Conservation (phyloP, 164 flowering plant species). For the Chimonanthus praecox region DNA sequence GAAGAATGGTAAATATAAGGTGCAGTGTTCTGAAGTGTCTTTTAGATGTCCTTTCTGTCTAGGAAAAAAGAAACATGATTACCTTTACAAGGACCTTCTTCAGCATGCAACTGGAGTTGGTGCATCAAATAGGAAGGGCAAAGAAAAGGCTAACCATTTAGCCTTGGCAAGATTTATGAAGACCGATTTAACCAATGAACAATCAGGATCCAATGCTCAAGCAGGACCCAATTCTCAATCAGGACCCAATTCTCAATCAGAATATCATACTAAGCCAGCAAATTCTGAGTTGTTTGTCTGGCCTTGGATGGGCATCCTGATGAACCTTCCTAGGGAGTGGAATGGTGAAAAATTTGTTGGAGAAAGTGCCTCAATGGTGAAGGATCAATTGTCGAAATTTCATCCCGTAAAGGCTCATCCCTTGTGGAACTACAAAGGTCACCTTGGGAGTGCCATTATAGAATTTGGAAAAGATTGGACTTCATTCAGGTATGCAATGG, state of each 20-base stretch:
- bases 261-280: constrained; percentile 19
- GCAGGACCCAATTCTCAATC: constrained; percentile 26
- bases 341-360: constrained; percentile 9
- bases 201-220: constrained; percentile 6
- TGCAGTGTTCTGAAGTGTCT: constrained; percentile 37
- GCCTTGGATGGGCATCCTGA: constrained; percentile 19
- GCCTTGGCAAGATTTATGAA: constrained; percentile 66
- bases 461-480: constrained; percentile 16
- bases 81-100: constrained; percentile 53
- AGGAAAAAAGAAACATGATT: constrained; percentile 56
- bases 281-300: constrained; percentile 13
- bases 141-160: constrained; percentile 68
- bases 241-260: constrained; percentile 19
- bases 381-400: constrained; percentile 6
- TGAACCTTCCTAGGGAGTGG: constrained; percentile 10
- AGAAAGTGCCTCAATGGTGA: constrained; percentile 8
- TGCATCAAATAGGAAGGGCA: constrained; percentile 49
- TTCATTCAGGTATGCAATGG: constrained; percentile 11
- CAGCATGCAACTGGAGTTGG: constrained; percentile 83
- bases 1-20: constrained; percentile 44
- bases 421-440: constrained; percentile 14
- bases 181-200: constrained; percentile 32
- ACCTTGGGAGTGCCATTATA: constrained; percentile 12
- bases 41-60: constrained; percentile 75
- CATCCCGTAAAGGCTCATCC: constrained; percentile 16